Percentiles rank a stretch among this genome's conserved stretches.
Evolutionary conservation across 2,329 filamentous ascomycete genomes (phyloP).

Genomic region (Talaromyces sp.): DNA sequence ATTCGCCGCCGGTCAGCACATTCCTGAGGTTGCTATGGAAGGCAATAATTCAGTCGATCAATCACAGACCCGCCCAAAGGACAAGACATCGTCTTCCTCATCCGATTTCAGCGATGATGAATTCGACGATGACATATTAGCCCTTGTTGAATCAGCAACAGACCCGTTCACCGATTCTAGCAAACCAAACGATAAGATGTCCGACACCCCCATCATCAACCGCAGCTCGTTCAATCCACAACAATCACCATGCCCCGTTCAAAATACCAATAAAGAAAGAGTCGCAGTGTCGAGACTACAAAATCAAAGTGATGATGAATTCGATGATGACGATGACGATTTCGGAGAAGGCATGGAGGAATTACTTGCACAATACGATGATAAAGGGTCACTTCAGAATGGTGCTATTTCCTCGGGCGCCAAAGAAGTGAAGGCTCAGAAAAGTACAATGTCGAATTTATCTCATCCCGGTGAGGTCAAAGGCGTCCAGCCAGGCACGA

Average conservation of each 20-base stretch:
- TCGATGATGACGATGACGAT: constrained; percentile 64
- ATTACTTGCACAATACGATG: constrained; percentile 52
- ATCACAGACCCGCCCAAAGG: constrained; percentile 7
- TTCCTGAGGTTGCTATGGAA: constrained; percentile 11
- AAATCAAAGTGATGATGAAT: constrained; percentile 42
- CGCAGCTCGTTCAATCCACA: neutral
- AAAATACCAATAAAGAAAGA: constrained; percentile 2
- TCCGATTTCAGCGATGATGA: constrained; percentile 47
- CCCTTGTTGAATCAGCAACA: constrained; percentile 30
- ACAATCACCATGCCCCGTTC: neutral
- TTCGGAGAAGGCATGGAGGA: constrained; percentile 52
- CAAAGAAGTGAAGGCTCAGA: neutral
- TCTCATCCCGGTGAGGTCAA: neutral
- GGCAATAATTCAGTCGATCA: constrained; percentile 5
- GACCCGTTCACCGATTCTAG: constrained; percentile 21
- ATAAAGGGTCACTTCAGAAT: constrained; percentile 20
- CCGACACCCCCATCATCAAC: neutral
- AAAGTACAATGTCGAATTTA: neutral
- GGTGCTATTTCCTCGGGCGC: constrained; percentile 7
- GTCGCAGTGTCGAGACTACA: constrained; percentile 6
- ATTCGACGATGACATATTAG: constrained; percentile 41
- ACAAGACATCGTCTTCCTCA: constrained; percentile 20
- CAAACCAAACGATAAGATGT: neutral
- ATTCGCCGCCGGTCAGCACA: constrained; percentile 3
- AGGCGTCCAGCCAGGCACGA: neutral